phyloP scores from a whole-genome alignment of 441 rosid genomes.

The Gossypium trilobum region DNA sequence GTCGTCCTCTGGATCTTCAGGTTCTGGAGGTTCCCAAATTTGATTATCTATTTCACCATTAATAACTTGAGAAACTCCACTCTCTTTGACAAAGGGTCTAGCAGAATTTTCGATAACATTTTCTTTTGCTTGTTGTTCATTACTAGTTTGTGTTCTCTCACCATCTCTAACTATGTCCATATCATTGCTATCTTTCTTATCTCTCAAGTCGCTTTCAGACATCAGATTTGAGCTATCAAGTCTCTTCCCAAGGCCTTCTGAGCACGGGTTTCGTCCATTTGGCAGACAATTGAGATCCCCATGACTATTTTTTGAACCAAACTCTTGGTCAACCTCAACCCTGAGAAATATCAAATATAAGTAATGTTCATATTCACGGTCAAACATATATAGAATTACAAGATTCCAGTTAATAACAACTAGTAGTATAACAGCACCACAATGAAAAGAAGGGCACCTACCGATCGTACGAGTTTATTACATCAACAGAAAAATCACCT shows the following conservation, averaged over 20 bases:
- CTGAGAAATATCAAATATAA: slow-evolving; percentile 27
- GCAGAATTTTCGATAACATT: slow-evolving; percentile 20
- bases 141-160: slow-evolving; percentile 30
- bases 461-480: slow-evolving; percentile 45
- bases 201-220: slow-evolving; percentile 24
- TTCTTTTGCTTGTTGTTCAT: slow-evolving; percentile 28
- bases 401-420: neutral
- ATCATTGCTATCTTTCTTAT: slow-evolving; percentile 15
- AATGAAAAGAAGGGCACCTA: slow-evolving; percentile 21
- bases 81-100: slow-evolving; percentile 24
- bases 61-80: slow-evolving; percentile 23
- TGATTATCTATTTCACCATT: slow-evolving; percentile 28
- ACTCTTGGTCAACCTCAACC: slow-evolving; percentile 49
- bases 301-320: slow-evolving; percentile 27
- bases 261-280: slow-evolving; percentile 23
- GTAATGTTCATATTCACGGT: neutral
- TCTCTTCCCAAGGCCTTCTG: slow-evolving; percentile 26
- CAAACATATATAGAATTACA: neutral
- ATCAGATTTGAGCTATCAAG: slow-evolving; percentile 26
- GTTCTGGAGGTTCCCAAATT: slow-evolving; percentile 84
- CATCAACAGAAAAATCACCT: slow-evolving; percentile 79
- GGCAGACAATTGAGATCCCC: slow-evolving; percentile 26
- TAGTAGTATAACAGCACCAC: neutral
- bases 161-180: slow-evolving; percentile 33
- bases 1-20: slow-evolving; percentile 60